Percentiles rank a stretch among this genome's conserved stretches.
Conservation (phyloP, 179 eudicot species). For the Heliamphora pulchella region DNA sequence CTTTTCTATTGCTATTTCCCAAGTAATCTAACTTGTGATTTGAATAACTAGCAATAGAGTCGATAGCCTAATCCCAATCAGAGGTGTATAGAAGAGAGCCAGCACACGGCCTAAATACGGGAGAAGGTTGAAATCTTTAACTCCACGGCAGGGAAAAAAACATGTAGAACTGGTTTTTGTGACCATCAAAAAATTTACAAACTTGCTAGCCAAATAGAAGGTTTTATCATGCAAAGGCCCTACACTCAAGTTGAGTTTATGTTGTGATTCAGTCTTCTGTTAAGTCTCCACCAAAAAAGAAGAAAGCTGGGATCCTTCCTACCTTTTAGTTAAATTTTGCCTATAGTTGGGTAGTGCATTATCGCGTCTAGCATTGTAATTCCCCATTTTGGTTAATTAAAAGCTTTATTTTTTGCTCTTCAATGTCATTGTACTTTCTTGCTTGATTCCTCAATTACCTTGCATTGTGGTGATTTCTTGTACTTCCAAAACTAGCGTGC, state of each 20-base stretch:
- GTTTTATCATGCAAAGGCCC: background rate
- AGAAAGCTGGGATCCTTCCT: background rate
- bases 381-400: no score
- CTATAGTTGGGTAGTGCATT: no score
- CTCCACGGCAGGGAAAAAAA: background rate
- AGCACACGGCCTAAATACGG: background rate
- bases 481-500: no score
- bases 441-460: no score
- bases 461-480: no score
- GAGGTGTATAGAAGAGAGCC: background rate
- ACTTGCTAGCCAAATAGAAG: background rate
- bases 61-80: background rate
- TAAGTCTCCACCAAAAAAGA: background rate
- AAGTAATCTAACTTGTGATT: background rate
- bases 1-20: background rate
- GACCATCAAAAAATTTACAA: background rate
- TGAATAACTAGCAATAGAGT: background rate
- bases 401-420: no score
- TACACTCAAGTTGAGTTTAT: background rate
- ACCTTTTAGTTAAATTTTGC: no score
- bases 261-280: background rate
- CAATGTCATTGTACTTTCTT: no score
- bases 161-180: background rate
- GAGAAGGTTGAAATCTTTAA: background rate
- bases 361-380: no score